A percentile compares a stretch with the other conserved stretches of the same genome.
These are phyloP conservation scores for Penicillium sp. DNA, from an alignment of 2,329 filamentous ascomycete species.

Conservation along the genomic window DNA sequence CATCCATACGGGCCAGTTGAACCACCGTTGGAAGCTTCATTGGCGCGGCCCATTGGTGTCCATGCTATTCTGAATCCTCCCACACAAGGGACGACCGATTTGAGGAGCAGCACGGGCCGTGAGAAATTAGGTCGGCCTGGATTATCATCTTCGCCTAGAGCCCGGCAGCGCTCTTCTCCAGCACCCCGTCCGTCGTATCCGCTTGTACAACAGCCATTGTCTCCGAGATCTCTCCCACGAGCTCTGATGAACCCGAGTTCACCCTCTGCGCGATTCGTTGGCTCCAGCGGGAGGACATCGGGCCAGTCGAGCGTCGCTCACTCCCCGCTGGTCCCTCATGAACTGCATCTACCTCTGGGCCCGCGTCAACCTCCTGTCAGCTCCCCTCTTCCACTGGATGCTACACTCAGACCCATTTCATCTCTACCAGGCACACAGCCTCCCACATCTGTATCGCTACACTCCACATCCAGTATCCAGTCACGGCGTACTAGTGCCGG, in stretches of 20 bases:
- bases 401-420: conserved; percentile 28
- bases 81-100: conserved; percentile 28
- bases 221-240: conserved; percentile 37
- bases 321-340: conserved; percentile 41
- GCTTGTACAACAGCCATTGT: conserved; percentile 36
- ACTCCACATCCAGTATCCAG: conserved; percentile 41
- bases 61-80: conserved; percentile 48
- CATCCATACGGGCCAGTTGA: conserved; percentile 42
- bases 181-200: conserved; percentile 31
- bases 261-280: conserved; percentile 41
- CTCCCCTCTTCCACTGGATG: conserved; percentile 34
- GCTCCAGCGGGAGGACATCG: conserved; percentile 32
- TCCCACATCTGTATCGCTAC: conserved; percentile 29
- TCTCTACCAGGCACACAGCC: conserved; percentile 24
- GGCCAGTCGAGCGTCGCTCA: conserved; percentile 40
- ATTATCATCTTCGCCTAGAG: conserved; percentile 30
- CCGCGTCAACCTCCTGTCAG: conserved; percentile 31
- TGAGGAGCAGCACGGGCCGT: conserved; percentile 20
- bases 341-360: conserved; percentile 35
- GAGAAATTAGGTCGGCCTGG: conserved; percentile 31
- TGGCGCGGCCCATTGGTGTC: conserved; percentile 44
- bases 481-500: conserved; percentile 38
- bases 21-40: conserved; percentile 36
- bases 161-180: conserved; percentile 37
- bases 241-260: conserved; percentile 42